These are phyloP conservation scores for Trichoderma reesei DNA, from an alignment of 495 filamentous ascomycete genomes.

Conservation along the genomic window DNA sequence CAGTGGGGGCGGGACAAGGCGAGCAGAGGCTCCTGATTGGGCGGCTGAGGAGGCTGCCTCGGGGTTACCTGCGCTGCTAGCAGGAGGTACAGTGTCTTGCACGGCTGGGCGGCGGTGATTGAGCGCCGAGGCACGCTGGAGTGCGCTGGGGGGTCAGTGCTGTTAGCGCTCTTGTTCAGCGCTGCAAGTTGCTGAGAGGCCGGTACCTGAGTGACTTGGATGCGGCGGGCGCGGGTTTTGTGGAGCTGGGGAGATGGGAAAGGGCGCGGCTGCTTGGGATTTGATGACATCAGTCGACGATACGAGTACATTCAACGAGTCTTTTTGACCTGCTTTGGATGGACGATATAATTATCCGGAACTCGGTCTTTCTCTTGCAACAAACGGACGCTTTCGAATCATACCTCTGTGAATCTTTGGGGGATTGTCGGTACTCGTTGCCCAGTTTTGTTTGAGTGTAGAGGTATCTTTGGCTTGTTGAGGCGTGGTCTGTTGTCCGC, in stretches of 20 bases:
- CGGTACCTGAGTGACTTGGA: neutral
- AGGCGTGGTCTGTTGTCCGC: neutral
- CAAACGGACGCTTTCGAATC: neutral
- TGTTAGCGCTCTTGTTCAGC: too few relatives aligned
- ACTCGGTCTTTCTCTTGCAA: neutral
- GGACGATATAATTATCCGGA: neutral
- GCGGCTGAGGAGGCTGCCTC: neutral
- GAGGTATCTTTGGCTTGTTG: neutral
- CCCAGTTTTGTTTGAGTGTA: neutral
- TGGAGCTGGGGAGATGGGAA: too few relatives aligned
- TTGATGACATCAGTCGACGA: neutral
- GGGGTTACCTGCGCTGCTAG: neutral
- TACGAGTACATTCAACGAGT: neutral
- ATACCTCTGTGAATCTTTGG: neutral
- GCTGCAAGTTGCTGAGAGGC: too few relatives aligned
- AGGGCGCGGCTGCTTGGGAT: neutral
- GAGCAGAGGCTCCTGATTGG: conserved; percentile 16
- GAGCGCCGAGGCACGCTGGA: neutral
- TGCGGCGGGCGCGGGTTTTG: too few relatives aligned
- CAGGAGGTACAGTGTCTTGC: conserved; percentile 3
- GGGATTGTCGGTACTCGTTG: too few relatives aligned
- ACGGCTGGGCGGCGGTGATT: neutral
- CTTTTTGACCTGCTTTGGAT: neutral
- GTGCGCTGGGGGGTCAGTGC: neutral
- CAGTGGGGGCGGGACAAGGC: conserved; percentile 3